Evolutionary conservation across 768 basidiomycete species (phyloP), one percentile per base, ranked within the genome.

Genomic region (Sarcomyxa edulis): DNA sequence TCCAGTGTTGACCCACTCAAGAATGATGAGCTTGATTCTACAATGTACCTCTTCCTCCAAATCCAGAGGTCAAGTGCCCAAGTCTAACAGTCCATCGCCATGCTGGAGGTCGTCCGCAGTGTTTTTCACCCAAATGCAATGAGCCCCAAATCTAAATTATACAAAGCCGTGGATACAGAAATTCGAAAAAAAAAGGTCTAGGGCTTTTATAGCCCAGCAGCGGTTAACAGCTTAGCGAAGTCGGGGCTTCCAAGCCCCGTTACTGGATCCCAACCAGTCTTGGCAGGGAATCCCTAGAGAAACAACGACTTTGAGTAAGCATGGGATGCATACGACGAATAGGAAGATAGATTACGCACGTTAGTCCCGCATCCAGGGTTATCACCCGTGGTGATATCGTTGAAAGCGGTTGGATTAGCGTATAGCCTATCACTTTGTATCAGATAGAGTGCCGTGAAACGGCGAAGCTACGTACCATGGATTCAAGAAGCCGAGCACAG

Each of bases 311-410:
- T 31, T 21, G 31, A 39, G 29, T 31, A 15, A 23, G 31, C 7
- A n/a, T n/a, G n/a, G n/a, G n/a, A n/a, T n/a, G n/a, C n/a, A n/a
- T n/a, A n/a, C n/a, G n/a, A n/a, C n/a, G n/a, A n/a, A n/a, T n/a
- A n/a, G n/a, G n/a, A n/a, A n/a, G n/a, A n/a, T n/a, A n/a, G n/a
- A n/a, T n/a, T n/a, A n/a, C n/a, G n/a, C n/a, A n/a, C n/a, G n/a
- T n/a, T n/a, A n/a, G 42, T 43, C 6, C 29, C 35, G 27, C 55
- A 56, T 4, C 55, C 55, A 2, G 54, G 52, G 45, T 56, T 56
- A 38, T 44, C 44, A 9, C 55, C 53, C 14, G 40, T 32, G 0
- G 67, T 68, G 37, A 72, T 62, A 36, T 74, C 70, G 38, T 66
- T 68, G 35, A 71, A 52, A 3, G 43, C 47, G 9, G 39, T 42